phyloP scores from a whole-genome alignment of 2,329 filamentous ascomycete species.

The Xylariaceae sp. region DNA sequence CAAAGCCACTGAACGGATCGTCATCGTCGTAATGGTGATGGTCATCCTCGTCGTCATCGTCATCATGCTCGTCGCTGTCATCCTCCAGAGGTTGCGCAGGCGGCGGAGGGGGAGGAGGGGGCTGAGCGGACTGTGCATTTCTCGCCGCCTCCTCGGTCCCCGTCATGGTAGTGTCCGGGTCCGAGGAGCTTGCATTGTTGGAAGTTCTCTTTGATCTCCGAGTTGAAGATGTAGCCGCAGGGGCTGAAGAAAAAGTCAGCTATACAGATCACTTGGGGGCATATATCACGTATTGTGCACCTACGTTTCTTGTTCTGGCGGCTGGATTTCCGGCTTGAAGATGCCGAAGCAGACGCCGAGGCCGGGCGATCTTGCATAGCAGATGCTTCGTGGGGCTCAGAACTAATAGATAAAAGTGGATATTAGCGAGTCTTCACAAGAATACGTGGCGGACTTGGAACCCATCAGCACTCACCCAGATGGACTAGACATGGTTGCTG shows the following conservation, averaged over 20 bases:
- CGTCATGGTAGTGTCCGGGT: conserved; percentile 69
- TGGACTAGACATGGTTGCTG: conserved; percentile 68
- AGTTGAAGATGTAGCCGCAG: conserved; percentile 37
- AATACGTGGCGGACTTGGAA: background rate
- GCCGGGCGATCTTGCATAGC: conserved; percentile 56
- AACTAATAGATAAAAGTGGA: conserved; percentile 30
- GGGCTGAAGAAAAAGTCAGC: conserved; percentile 19
- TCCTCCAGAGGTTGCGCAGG: conserved; percentile 39
- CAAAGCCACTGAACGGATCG: conserved; percentile 64
- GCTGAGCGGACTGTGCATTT: conserved; percentile 34
- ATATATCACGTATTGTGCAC: conserved; percentile 42
- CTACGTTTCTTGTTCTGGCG: conserved; percentile 62
- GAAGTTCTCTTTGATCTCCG: conserved; percentile 54
- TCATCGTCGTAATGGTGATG: conserved; percentile 65
- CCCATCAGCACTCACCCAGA: conserved; percentile 51
- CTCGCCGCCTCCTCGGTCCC: conserved; percentile 59
- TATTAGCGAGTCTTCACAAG: conserved; percentile 18
- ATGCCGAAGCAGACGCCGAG: conserved; percentile 49
- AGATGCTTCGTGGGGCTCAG: conserved; percentile 62
- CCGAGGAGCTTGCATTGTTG: conserved; percentile 41
- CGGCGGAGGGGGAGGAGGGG: conserved; percentile 43
- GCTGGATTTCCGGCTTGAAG: conserved; percentile 70
- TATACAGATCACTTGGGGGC: no score
- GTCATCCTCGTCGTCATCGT: conserved; percentile 55
- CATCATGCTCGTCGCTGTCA: conserved; percentile 41